Base-by-base conservation (phyloP, 352 stramenopile genomes). In the Aphanomyces euteiches region DNA sequence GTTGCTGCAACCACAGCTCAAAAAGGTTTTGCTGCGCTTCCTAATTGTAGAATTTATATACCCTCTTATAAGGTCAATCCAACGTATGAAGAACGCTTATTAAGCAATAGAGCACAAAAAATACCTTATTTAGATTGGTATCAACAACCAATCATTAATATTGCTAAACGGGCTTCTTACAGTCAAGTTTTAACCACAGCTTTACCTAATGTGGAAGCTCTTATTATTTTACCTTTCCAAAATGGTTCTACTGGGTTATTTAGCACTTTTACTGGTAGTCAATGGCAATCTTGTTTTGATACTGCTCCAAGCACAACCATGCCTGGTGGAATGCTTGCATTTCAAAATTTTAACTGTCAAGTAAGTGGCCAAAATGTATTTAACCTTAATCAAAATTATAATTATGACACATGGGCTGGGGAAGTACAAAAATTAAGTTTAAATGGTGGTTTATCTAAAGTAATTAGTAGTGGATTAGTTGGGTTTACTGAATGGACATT, bases 141-240 rank as follows among this genome's bases (percentile, higher is more conserved):
- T 50, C 43, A 50, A 50, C 43, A 50, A 50, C 43, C 43, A 50
- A 50, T 50, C 1, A 50, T 2, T n/a, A 50, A 50, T 50, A 28
- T 28, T 28, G 28, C 28, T 28, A 28, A 28, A 3, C 1, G 43
- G 1, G 43, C 43, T 50, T 50, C 43, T 2, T 50, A 50, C 17
- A n/a, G 10, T 2, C 10, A 50, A 12, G 43, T 50, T 12, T 50
- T 50, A 50, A 50, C 43, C 1, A 50, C 43, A 50, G 43, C 28
- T 50, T 2, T 50, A 50, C 17, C 43, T 50, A 50, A 50, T 2
- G 43, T 50, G 0, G 10, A 50, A 50, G 10, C 10, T 50, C 17
- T 50, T n/a, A 50, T 50, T 50, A 50, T 50, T 50, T 50, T 50
- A 50, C 43, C 43, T n/a, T 50, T 50, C 17, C 43, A 50, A 50